Base-by-base conservation (phyloP, 2,329 filamentous ascomycete genomes). In the Aureobasidium melanogenum region DNA sequence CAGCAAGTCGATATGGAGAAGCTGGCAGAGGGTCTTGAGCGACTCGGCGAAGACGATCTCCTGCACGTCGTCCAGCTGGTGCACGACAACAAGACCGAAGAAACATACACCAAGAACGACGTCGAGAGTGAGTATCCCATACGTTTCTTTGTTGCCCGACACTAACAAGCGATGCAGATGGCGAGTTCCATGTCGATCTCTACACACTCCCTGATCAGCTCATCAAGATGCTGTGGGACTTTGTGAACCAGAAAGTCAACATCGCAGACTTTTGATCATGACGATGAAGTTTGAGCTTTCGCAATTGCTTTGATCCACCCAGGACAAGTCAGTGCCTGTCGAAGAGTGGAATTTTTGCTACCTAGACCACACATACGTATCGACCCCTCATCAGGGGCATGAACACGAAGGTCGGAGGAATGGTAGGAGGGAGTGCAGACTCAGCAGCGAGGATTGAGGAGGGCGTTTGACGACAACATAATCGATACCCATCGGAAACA, bases 41-140 rank as follows among this genome's bases (percentile, higher is more conserved):
- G 90, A 79, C 84, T 99, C 28, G 84, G 84, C 66, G 94, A 99
- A 78, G 94, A 99, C 67, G 93, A 97, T 70, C 79, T 99, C 44
- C 80, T 99, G 64, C 89, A 94, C 68, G 91, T 97, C 26, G 95
- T 99, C 64, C 93, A 97, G 78, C 88, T 99, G 84, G 93, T 99
- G 64, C 94, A 97, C 74, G 94, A 99, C 77, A 90, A 97, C 78
- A 97, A 97, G 81, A 87, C 85, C 1, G 84, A 90, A 6, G 91
- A 96, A 66, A 97, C 93, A 1, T 97, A 96, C 77, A 96, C 93
- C 54, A 92, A 96, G 79, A 97, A 97, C 69, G 95, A 99, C 75
- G 84, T 97, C 62, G 94, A 99, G 70, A 88, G 91, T 96, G 78
- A 78, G 88, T 82, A 56, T 14, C 38, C 22, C 9, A 22, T 28